phyloP scores from a whole-genome alignment of 805 yeast species.

The Pichia scutulata region DNA sequence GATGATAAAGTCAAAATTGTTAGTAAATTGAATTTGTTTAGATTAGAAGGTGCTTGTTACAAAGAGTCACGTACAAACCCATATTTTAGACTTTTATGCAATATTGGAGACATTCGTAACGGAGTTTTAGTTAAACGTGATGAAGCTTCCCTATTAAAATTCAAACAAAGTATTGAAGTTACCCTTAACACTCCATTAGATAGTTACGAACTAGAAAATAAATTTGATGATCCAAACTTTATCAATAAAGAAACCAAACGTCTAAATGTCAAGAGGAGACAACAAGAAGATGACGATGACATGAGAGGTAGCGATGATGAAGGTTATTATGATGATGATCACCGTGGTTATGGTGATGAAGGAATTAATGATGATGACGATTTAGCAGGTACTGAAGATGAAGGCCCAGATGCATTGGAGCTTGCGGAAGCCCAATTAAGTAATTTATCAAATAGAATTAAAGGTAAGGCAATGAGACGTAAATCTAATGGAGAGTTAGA shows the following conservation, averaged over 20 bases:
- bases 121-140: slow-evolving; percentile 7
- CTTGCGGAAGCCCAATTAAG: slow-evolving; percentile 29
- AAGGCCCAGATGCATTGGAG: slow-evolving; percentile 35
- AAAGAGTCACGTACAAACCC: slow-evolving; percentile 9
- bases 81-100: slow-evolving; percentile 18
- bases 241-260: not conserved
- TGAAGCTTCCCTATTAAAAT: slow-evolving; percentile 6
- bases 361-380: slow-evolving; percentile 22
- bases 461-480: slow-evolving; percentile 22
- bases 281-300: not conserved
- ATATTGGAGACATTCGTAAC: slow-evolving; percentile 18
- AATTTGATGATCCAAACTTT: slow-evolving; percentile 10
- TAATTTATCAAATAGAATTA: slow-evolving; percentile 11
- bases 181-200: slow-evolving; percentile 19
- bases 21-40: slow-evolving; percentile 2
- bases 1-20: not conserved
- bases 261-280: not conserved
- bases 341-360: slow-evolving; percentile 13
- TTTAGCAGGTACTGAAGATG: slow-evolving; percentile 29
- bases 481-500: slow-evolving; percentile 8
- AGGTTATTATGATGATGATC: slow-evolving; percentile 9
- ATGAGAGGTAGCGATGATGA: not conserved
- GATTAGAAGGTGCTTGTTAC: slow-evolving; percentile 3
- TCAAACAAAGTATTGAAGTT: slow-evolving; percentile 14
- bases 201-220: slow-evolving; percentile 18